Base-by-base conservation (phyloP, 2,329 filamentous ascomycete genomes). In the Paraphaeosphaeria sporulosa region DNA sequence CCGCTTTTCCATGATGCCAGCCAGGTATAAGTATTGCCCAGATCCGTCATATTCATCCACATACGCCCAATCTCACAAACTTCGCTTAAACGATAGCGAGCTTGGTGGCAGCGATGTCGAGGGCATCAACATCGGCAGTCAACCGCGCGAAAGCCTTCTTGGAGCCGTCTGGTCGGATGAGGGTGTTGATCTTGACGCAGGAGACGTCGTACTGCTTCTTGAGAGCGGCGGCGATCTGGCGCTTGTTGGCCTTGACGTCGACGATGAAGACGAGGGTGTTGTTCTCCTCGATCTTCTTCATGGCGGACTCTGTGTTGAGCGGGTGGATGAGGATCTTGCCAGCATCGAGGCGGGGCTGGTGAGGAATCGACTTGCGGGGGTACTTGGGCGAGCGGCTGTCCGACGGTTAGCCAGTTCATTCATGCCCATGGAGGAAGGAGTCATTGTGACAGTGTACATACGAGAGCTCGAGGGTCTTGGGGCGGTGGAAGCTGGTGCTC, bases 221-320 rank as follows among this genome's bases (percentile, higher is more conserved):
- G 73, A 99, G 86, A 67, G 94, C 92, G 77, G 89, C 87, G 89
- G 97, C 97, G 86, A 99, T 99, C 87, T 99, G 95, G 81, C 93
- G 90, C 92, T 99, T 99, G 90, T 99, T 99, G 83, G 94, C 90
- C 76, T 79, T 79, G 83, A 94, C 85, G 75, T 97, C 91, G 79
- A 96, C 93, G 75, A 97, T 96, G 88, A 97, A 97, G 80, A 96
- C 93, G 55, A 99, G 89, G 73, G 95, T 99, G 89, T 99, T 99
- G 90, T 99, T 94, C 91, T 99, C 95, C 88, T 99, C 95, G 76
- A 99, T 97, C 91, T 97, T 97, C 93, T 99, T 99, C 94, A 99
- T 98, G 79, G 96, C 95, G 79, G 91, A 95, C 91, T 99, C 95
- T 64, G 95, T 99, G 90, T 99, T 99, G 80, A 99, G 89, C 72